phyloP scores from a whole-genome alignment of 768 basidiomycete species.

The Suillus sp. region DNA sequence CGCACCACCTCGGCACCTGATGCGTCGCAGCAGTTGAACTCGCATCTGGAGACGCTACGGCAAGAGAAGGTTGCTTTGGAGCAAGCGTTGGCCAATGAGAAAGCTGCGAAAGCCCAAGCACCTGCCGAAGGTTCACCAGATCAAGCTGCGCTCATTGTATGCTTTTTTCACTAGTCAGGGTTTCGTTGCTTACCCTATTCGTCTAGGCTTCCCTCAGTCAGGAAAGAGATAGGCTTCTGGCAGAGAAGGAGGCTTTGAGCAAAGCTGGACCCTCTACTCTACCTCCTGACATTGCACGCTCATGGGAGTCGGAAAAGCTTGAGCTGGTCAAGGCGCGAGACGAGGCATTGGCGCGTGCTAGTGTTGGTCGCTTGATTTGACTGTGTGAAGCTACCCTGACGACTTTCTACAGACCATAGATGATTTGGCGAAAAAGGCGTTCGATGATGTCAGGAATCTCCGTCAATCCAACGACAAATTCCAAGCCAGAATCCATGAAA shows the following conservation, averaged over 20 bases:
- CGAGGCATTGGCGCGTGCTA: slow-evolving; percentile 59
- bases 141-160: slow-evolving; percentile 35
- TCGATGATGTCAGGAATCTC: slow-evolving; percentile 45
- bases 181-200: slow-evolving; percentile 1
- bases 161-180: slow-evolving; percentile 6
- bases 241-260: slow-evolving; percentile 52
- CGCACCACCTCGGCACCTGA: slow-evolving; percentile 22
- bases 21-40: slow-evolving; percentile 32
- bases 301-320: slow-evolving; percentile 62
- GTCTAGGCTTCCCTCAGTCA: slow-evolving; percentile 52
- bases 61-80: slow-evolving; percentile 42
- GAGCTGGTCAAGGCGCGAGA: slow-evolving; percentile 59
- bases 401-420: slow-evolving; percentile 36
- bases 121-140: slow-evolving; percentile 20
- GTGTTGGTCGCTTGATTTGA: slow-evolving; percentile 41
- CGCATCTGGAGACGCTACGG: slow-evolving; percentile 39
- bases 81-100: slow-evolving; percentile 41
- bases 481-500: slow-evolving; percentile 52
- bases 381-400: slow-evolving; percentile 7
- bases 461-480: slow-evolving; percentile 54
- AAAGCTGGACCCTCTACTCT: slow-evolving; percentile 23
- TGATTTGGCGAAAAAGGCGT: slow-evolving; percentile 46
- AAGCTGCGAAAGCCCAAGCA: slow-evolving; percentile 28
- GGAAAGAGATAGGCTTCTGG: slow-evolving; percentile 63
- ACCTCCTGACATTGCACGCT: slow-evolving; percentile 36